A percentile compares a stretch with the other conserved stretches of the same genome.
Conservation (phyloP, 2,329 filamentous ascomycete genomes). For the Sphaerulina vaccinii region DNA sequence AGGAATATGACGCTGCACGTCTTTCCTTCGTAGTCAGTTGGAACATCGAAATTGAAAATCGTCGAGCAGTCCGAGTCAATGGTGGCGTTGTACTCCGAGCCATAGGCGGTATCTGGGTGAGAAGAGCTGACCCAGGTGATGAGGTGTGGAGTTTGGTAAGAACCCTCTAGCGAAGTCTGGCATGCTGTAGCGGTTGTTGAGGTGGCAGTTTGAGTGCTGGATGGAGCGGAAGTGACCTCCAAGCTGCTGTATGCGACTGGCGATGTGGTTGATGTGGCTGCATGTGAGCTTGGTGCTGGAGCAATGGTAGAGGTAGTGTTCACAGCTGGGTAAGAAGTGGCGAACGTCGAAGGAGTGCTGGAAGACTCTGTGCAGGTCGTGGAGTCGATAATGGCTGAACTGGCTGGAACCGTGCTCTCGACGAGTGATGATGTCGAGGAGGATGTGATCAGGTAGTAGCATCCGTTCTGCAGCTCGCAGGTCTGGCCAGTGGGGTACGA, state of each 20-base stretch:
- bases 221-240: no score
- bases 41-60: constrained; percentile 70
- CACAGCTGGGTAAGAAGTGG: constrained; percentile 1
- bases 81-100: constrained; percentile 58
- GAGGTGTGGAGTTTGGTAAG: constrained; percentile 57
- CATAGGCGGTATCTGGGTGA: constrained; percentile 53
- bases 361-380: constrained; percentile 8
- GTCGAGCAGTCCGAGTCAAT: constrained; percentile 55
- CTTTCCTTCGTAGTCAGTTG: constrained; percentile 53
- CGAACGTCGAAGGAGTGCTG: not conserved
- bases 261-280: not conserved
- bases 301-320: constrained; percentile 6
- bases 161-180: constrained; percentile 34
- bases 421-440: not conserved
- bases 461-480: constrained; percentile 5
- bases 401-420: not conserved
- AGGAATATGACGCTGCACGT: constrained; percentile 66
- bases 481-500: constrained; percentile 12
- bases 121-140: constrained; percentile 61
- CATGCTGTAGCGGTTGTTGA: constrained; percentile 24
- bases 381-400: not conserved
- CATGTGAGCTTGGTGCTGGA: not conserved
- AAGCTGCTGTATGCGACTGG: not conserved
- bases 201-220: constrained; percentile 9
- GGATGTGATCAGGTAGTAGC: constrained; percentile 8